Evolutionary conservation across 2,329 filamentous ascomycete genomes (phyloP).

Genomic region (Chaetomium strumarium): DNA sequence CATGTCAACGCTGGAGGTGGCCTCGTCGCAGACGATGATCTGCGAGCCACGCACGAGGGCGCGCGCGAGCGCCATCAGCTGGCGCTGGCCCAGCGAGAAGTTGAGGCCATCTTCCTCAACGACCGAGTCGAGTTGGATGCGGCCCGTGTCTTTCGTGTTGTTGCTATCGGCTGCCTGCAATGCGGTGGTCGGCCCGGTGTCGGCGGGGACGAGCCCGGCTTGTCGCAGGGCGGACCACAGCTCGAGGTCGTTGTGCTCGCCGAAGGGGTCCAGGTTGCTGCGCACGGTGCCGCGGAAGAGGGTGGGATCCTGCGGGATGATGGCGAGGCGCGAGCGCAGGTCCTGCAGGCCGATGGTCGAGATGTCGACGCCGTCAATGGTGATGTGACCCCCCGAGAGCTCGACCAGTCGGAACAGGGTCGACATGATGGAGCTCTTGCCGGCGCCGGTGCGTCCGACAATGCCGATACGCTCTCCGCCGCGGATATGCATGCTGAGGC

Average conservation of each 20-base stretch:
- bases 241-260: conserved; percentile 69
- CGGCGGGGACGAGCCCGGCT: conserved; percentile 60
- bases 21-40: conserved; percentile 97
- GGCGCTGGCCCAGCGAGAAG: conserved; percentile 89
- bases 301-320: conserved; percentile 81
- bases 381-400: conserved; percentile 55
- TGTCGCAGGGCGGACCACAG: conserved; percentile 74
- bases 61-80: conserved; percentile 89
- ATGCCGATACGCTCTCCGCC: conserved; percentile 77
- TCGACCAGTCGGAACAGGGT: conserved; percentile 73
- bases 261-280: conserved; percentile 74
- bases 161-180: conserved; percentile 31
- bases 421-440: conserved; percentile 79
- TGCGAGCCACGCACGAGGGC: conserved; percentile 81
- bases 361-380: conserved; percentile 63
- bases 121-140: conserved; percentile 74
- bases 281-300: conserved; percentile 76
- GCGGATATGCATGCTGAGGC: conserved; percentile 63
- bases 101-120: conserved; percentile 96
- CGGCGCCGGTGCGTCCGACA: conserved; percentile 74
- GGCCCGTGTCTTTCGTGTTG: conserved; percentile 34
- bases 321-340: conserved; percentile 68
- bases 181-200: conserved; percentile 19
- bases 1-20: conserved; percentile 88
- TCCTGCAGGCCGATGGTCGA: conserved; percentile 68